phyloP scores from a whole-genome alignment of 2,329 filamentous ascomycete species.

The Nigrospora sphaerica region DNA sequence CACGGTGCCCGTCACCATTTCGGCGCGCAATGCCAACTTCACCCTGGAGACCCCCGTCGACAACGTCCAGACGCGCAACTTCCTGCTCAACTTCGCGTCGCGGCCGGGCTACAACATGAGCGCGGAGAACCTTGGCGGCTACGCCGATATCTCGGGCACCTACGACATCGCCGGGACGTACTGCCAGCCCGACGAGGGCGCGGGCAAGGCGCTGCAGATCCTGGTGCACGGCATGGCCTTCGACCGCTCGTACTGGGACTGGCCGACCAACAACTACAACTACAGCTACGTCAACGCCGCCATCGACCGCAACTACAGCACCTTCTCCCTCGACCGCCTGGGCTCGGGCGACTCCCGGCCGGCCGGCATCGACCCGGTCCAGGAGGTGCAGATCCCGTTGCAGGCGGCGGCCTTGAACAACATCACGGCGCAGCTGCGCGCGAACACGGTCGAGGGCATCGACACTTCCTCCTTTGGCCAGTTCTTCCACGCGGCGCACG shows the following conservation, averaged over 20 bases:
- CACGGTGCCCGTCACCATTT: conserved; percentile 46
- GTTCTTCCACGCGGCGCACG: conserved; percentile 56
- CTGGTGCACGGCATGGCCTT: conserved; percentile 49
- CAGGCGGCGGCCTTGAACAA: conserved; percentile 51
- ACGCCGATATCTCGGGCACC: conserved; percentile 26
- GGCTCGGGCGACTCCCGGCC: conserved; percentile 45
- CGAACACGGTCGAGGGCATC: conserved; percentile 35
- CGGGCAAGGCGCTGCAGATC: conserved; percentile 34
- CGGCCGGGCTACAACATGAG: conserved; percentile 39
- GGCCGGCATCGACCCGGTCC: conserved; percentile 50
- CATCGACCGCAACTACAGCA: conserved; percentile 48
- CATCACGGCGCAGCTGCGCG: conserved; percentile 42
- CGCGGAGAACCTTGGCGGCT: conserved; percentile 32
- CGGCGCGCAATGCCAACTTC: conserved; percentile 46
- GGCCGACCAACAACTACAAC: conserved; percentile 47
- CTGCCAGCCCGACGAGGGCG: conserved; percentile 46
- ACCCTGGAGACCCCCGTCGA: conserved; percentile 33
- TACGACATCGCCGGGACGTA: conserved; percentile 55
- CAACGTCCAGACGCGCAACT: conserved; percentile 49
- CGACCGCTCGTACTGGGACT: conserved; percentile 55
- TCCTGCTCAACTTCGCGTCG: conserved; percentile 37
- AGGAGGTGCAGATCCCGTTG: conserved; percentile 50
- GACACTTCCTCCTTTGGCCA: conserved; percentile 29
- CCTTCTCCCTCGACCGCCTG: conserved; percentile 54
- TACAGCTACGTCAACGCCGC: conserved; percentile 56